Evolutionary conservation across 495 filamentous ascomycete genomes (phyloP), one percentile per base, ranked within the genome.

Genomic region (Penicillium silybi): DNA sequence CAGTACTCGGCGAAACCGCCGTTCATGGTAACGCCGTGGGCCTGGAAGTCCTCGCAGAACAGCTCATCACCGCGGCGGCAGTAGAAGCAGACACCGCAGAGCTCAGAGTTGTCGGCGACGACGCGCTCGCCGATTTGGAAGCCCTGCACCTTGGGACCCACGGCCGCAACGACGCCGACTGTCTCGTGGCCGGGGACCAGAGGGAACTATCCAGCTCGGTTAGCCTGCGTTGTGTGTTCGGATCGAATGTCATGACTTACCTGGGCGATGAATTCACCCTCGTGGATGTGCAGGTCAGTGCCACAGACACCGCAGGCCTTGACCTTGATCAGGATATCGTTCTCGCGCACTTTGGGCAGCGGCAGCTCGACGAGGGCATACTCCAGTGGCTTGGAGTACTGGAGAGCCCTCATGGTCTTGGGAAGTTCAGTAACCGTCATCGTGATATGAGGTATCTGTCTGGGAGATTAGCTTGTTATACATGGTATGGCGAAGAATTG

Each of bases 1-100:
- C 76, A 81, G 74, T 86, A 89, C 61, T 87, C 85, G 39, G 85
- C 85, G 54, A 88, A 87, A 17, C 85, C 85, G 44, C 85, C 85
- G 42, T 85, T 78, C 69, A 85, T 69, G 50, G 73, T 76, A 40
- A 85, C 83, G 45, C 84, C 84, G 52, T 87, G 82, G 27, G 82
- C 80, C 56, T 81, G 69, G 56, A 86, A 86, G 65, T 87, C 73
- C 69, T 89, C 85, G 61, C 85, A 89, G 48, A 87, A 79, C 26
- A 89, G 68, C 41, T 81, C 77, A 52, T 87, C 73, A 26, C 85
- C 85, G 41, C 81, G 80, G 48, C 84, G 82, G 67, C 85, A 89
- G 72, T 88, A 87, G 76, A 85, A 86, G 69, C 85, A 89, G 55
- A 82, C 76, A 25, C 79, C 78, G 72, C 85, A 89, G 23, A 87